Conservation (phyloP, 352 stramenopile genomes). For the Phytophthora fragariae region DNA sequence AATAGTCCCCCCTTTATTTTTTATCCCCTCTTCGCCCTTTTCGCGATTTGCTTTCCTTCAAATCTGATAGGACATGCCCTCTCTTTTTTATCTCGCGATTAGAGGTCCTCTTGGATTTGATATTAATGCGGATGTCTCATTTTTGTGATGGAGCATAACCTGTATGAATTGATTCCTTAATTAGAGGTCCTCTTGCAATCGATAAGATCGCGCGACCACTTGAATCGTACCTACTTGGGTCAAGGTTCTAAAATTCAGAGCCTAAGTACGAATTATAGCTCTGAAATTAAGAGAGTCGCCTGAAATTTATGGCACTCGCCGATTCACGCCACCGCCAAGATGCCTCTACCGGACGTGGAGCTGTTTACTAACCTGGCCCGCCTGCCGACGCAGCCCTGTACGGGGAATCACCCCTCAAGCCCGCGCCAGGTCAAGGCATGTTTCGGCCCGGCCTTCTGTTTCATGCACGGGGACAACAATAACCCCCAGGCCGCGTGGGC, state of each 20-base stretch:
- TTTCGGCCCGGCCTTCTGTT: not conserved
- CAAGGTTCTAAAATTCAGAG: no score
- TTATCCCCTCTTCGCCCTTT: no score
- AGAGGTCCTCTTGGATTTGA: no score
- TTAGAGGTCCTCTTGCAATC: no score
- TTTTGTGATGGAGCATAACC: no score
- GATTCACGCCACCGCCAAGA: not conserved
- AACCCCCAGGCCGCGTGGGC: not conserved
- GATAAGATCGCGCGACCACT: not conserved
- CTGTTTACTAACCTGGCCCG: not conserved
- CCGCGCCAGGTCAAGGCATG: not conserved
- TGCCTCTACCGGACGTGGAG: not conserved
- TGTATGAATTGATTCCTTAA: no score
- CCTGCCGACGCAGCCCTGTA: not conserved
- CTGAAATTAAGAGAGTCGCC: not conserved
- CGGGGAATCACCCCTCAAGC: not conserved
- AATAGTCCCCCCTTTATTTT: no score
- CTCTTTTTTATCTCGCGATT: no score
- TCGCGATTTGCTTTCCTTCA: no score
- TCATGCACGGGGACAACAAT: not conserved
- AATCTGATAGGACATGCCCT: no score
- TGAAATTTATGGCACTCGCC: not conserved
- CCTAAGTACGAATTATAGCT: no score
- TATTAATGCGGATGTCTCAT: no score
- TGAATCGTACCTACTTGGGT: not conserved